Conservation (phyloP, 768 basidiomycete species). For the Leccinum olivaceopallidum region DNA sequence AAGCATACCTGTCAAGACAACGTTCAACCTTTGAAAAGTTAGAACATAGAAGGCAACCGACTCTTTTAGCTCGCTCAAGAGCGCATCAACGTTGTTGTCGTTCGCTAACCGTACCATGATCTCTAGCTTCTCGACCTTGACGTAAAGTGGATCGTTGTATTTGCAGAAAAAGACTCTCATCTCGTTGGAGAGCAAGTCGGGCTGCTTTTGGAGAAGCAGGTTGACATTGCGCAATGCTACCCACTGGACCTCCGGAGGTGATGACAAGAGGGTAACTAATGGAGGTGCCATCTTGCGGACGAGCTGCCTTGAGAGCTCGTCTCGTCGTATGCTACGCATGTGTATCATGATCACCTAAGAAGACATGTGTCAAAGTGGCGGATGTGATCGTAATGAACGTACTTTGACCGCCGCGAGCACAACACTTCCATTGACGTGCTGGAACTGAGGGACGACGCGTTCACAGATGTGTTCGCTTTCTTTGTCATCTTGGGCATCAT, state of each 20-base stretch:
- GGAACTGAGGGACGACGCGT: constrained; percentile 97
- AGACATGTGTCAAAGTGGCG: background rate
- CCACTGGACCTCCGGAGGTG: constrained; percentile 98
- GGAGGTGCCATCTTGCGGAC: constrained; percentile 98
- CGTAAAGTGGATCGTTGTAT: constrained; percentile 98
- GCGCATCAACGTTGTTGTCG: constrained; percentile 91
- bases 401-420: constrained; percentile 97
- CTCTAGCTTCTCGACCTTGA: constrained; percentile 97
- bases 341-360: constrained; percentile 95
- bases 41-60: constrained; percentile 39
- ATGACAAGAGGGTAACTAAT: constrained; percentile 90
- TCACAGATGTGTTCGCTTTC: constrained; percentile 99
- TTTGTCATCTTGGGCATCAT: constrained; percentile 81
- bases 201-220: constrained; percentile 89
- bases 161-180: constrained; percentile 99
- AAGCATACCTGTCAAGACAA: constrained; percentile 69
- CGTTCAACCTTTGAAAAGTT: constrained; percentile 4
- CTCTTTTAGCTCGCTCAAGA: constrained; percentile 96
- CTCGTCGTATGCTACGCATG: constrained; percentile 77
- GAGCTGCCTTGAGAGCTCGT: constrained; percentile 82
- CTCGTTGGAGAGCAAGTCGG: constrained; percentile 89
- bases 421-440: constrained; percentile 94
- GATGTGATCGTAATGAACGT: constrained; percentile 15
- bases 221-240: constrained; percentile 97
- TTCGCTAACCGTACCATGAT: constrained; percentile 95